Conservation (phyloP, 768 basidiomycete genomes). For the Boletellus ananas region DNA sequence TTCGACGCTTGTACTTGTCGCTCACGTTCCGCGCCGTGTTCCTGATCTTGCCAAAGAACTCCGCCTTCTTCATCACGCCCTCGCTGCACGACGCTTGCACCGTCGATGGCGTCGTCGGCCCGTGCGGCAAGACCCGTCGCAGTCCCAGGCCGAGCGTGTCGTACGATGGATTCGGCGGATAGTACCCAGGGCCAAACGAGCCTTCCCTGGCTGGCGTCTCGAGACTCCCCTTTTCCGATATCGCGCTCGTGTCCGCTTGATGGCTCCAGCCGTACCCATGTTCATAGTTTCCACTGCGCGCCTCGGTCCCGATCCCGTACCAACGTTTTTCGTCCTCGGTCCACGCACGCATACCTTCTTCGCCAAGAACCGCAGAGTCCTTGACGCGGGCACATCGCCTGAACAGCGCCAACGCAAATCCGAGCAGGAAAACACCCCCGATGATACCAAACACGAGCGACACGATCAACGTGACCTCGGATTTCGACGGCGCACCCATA, state of each 20-base stretch:
- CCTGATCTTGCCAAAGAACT: constrained; percentile 61
- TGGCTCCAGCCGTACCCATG: constrained; percentile 32
- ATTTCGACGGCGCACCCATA: constrained; percentile 42
- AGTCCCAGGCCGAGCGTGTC: constrained; percentile 42
- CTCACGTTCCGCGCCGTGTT: constrained; percentile 68
- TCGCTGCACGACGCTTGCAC: constrained; percentile 36
- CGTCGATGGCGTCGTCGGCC: constrained; percentile 38
- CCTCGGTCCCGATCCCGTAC: constrained; percentile 52
- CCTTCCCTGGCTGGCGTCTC: constrained; percentile 22
- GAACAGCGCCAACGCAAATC: constrained; percentile 50
- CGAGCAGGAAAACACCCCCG: constrained; percentile 55
- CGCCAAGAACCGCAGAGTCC: constrained; percentile 57
- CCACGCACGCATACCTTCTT: constrained; percentile 55
- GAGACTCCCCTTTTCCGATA: constrained; percentile 32
- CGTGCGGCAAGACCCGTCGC: constrained; percentile 45
- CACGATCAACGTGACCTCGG: constrained; percentile 53
- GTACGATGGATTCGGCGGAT: constrained; percentile 18
- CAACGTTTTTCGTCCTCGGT: constrained; percentile 64
- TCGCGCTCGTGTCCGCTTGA: constrained; percentile 25
- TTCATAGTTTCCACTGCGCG: constrained; percentile 12
- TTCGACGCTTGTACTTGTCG: constrained; percentile 46
- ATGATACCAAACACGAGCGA: constrained; percentile 59
- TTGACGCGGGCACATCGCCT: constrained; percentile 54
- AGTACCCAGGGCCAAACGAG: constrained; percentile 12
- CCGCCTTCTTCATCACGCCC: constrained; percentile 63